Evolutionary conservation across 2,329 filamentous ascomycete species (phyloP).

Genomic region (Zelopaecilomyces penicillatus): DNA sequence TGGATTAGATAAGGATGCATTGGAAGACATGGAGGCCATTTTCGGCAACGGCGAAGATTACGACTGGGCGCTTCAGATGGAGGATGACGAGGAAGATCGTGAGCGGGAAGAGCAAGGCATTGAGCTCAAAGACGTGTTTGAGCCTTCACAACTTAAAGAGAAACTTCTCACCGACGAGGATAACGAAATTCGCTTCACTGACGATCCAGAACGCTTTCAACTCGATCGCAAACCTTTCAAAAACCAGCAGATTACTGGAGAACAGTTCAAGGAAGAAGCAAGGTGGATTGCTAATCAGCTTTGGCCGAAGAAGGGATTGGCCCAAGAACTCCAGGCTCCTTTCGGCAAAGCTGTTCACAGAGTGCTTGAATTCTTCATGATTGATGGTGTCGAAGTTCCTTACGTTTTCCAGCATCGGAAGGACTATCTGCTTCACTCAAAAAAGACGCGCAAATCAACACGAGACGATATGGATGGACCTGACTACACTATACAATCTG

Average conservation of each 20-base stretch:
- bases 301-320: constrained; percentile 76
- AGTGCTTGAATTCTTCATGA: constrained; percentile 89
- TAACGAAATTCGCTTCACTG: constrained; percentile 77
- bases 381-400: constrained; percentile 89
- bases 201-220: constrained; percentile 92
- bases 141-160: constrained; percentile 88
- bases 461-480: constrained; percentile 61
- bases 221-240: constrained; percentile 84
- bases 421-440: constrained; percentile 90
- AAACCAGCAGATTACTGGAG: constrained; percentile 67
- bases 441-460: constrained; percentile 54
- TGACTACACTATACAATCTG: constrained; percentile 66
- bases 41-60: constrained; percentile 96
- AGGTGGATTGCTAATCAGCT: constrained; percentile 87
- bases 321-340: constrained; percentile 63
- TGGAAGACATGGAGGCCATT: constrained; percentile 93
- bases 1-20: constrained; percentile 80
- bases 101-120: constrained; percentile 73
- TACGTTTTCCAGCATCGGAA: constrained; percentile 98
- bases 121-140: constrained; percentile 95
- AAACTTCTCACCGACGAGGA: constrained; percentile 94
- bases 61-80: constrained; percentile 83
- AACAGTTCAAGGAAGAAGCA: constrained; percentile 84
- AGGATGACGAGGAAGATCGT: constrained; percentile 76
- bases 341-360: constrained; percentile 86